phyloP scores from a whole-genome alignment of 2,329 filamentous ascomycete species.

The Raffaelea ambrosiae region DNA sequence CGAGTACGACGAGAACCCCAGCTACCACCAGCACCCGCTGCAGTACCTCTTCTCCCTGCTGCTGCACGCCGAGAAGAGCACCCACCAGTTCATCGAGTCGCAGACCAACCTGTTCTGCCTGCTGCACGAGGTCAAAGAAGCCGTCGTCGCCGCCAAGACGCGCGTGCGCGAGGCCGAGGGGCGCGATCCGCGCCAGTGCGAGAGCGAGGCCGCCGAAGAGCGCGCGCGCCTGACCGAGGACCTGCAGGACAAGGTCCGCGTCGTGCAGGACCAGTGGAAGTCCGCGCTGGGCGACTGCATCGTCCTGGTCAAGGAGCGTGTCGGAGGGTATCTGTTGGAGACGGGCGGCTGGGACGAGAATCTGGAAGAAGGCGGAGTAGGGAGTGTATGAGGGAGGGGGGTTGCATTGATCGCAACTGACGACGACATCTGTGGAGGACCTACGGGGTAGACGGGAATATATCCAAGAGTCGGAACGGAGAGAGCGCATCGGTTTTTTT shows the following conservation, averaged over 20 bases:
- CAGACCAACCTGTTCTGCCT: constrained; percentile 88
- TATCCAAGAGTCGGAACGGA: no score
- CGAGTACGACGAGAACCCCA: constrained; percentile 80
- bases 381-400: constrained; percentile 29
- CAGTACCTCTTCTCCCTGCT: constrained; percentile 86
- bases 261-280: constrained; percentile 86
- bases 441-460: no score
- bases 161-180: constrained; percentile 14
- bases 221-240: constrained; percentile 69
- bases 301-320: constrained; percentile 61
- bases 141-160: constrained; percentile 61
- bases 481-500: no score
- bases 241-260: constrained; percentile 83
- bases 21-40: constrained; percentile 70
- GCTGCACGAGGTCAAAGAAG: constrained; percentile 81
- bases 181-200: constrained; percentile 31
- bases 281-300: constrained; percentile 77
- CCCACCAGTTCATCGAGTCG: constrained; percentile 93
- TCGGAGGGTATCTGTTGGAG: constrained; percentile 63
- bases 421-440: no score
- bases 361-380: constrained; percentile 49
- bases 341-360: constrained; percentile 86
- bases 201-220: constrained; percentile 56
- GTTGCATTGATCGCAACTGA: no score
- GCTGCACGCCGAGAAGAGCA: constrained; percentile 81